A percentile compares a stretch with the other conserved stretches of the same genome.
phyloP scores from a whole-genome alignment of 2,329 filamentous ascomycete species.

The Podosphaera xanthii region DNA sequence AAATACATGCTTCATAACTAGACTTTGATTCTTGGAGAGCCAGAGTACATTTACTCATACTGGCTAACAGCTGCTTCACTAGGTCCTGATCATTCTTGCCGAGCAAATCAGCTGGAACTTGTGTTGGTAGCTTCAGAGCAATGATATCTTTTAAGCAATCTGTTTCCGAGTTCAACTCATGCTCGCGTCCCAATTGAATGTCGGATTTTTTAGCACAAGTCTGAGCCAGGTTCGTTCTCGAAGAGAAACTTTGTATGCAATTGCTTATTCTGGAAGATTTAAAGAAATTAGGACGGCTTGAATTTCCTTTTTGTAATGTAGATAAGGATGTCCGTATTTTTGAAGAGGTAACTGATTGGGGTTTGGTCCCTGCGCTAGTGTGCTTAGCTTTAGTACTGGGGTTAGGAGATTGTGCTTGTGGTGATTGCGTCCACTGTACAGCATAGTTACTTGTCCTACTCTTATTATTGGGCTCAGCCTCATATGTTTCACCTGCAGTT shows the following conservation, averaged over 20 bases:
- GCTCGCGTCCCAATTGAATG: neutral
- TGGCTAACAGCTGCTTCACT: slow-evolving; percentile 35
- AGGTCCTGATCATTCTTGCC: slow-evolving; percentile 32
- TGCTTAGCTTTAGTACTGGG: neutral
- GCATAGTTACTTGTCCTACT: slow-evolving; percentile 15
- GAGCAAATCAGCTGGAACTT: slow-evolving; percentile 15
- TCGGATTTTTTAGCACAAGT: neutral
- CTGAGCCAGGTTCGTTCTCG: too few relatives aligned
- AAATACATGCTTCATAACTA: slow-evolving; percentile 35
- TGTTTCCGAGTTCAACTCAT: neutral
- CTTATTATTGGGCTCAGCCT: slow-evolving; percentile 17
- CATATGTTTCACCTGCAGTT: slow-evolving; percentile 32
- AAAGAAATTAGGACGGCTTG: neutral
- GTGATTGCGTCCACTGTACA: slow-evolving; percentile 15
- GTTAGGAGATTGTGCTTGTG: slow-evolving; percentile 1
- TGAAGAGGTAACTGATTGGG: too few relatives aligned
- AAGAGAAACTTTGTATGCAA: neutral
- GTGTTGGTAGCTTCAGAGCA: slow-evolving; percentile 5
- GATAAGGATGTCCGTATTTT: neutral
- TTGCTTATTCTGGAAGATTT: neutral
- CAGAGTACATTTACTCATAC: slow-evolving; percentile 35
- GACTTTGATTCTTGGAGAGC: slow-evolving; percentile 30
- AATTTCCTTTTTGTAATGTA: neutral
- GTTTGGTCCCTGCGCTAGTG: too few relatives aligned
- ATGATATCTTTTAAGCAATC: neutral